phyloP scores from a whole-genome alignment of 148 eudicot genomes.

The Vaccinium vitisidaea region DNA sequence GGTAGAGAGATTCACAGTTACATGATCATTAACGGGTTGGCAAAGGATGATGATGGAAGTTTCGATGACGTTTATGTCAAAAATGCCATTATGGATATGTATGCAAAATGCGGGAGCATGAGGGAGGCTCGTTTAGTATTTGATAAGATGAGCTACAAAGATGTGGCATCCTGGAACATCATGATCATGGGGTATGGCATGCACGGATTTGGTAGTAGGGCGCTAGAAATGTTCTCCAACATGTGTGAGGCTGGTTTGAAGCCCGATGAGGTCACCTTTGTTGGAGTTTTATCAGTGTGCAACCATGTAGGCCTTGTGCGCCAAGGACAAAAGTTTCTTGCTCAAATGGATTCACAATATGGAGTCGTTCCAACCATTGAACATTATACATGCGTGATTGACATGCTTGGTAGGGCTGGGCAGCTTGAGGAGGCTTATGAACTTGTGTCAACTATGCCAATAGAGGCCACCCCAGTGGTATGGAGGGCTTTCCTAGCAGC shows the following conservation, averaged over 20 bases:
- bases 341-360: constrained; percentile 49
- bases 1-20: constrained; percentile 62
- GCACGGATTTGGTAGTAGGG: constrained; percentile 62
- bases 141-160: constrained; percentile 45
- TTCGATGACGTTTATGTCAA: constrained; percentile 31
- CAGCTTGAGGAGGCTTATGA: constrained; percentile 58
- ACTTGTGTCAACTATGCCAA: constrained; percentile 50
- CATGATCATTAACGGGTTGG: constrained; percentile 50
- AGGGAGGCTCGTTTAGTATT: constrained; percentile 53
- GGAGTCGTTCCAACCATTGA: constrained; percentile 54
- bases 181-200: constrained; percentile 79
- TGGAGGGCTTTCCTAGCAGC: constrained; percentile 78
- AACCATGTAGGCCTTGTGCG: constrained; percentile 62
- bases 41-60: constrained; percentile 15
- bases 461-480: constrained; percentile 54
- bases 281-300: constrained; percentile 68
- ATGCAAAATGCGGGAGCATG: constrained; percentile 69
- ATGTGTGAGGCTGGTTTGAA: constrained; percentile 43
- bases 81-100: constrained; percentile 65
- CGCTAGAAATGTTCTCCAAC: constrained; percentile 44
- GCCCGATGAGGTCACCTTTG: constrained; percentile 60
- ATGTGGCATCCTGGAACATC: constrained; percentile 82
- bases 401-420: constrained; percentile 86
- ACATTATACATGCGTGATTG: constrained; percentile 72
- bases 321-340: constrained; percentile 50